phyloP scores from a whole-genome alignment of 2,329 filamentous ascomycete genomes.

The Penicillium sp. region DNA sequence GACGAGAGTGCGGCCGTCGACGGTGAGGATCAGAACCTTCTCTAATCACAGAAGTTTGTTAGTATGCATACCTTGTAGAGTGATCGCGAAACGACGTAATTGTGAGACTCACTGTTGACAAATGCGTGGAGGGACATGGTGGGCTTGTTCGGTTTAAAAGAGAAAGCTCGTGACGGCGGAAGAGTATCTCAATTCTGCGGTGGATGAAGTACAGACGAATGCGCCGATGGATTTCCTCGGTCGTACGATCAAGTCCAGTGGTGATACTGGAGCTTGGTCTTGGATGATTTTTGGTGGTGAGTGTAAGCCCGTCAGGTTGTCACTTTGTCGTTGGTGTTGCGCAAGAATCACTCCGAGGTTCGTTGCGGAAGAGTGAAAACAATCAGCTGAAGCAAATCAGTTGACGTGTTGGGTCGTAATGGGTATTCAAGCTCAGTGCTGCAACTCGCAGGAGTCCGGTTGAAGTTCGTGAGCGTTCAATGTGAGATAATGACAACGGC shows the following conservation, averaged over 20 bases:
- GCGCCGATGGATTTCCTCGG: neutral
- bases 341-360: neutral
- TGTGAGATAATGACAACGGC: neutral
- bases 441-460: neutral
- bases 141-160: conserved; percentile 16
- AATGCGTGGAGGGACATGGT: conserved; percentile 56
- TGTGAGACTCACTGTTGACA: conserved; percentile 52
- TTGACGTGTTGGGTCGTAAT: neutral
- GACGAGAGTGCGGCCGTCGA: conserved; percentile 83
- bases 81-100: neutral
- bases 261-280: neutral
- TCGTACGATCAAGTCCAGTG: neutral
- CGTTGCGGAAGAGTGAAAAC: neutral
- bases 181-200: neutral
- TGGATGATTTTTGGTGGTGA: neutral
- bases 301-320: neutral
- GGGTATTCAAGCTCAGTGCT: neutral
- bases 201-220: neutral
- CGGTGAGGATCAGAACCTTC: conserved; percentile 87
- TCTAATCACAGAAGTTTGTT: conserved; percentile 55
- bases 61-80: neutral
- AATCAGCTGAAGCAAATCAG: neutral
- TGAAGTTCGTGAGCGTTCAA: neutral
- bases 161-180: neutral
- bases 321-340: neutral